Conservation (phyloP, 495 filamentous ascomycete species). For the Xanthoparmelia taractica region DNA sequence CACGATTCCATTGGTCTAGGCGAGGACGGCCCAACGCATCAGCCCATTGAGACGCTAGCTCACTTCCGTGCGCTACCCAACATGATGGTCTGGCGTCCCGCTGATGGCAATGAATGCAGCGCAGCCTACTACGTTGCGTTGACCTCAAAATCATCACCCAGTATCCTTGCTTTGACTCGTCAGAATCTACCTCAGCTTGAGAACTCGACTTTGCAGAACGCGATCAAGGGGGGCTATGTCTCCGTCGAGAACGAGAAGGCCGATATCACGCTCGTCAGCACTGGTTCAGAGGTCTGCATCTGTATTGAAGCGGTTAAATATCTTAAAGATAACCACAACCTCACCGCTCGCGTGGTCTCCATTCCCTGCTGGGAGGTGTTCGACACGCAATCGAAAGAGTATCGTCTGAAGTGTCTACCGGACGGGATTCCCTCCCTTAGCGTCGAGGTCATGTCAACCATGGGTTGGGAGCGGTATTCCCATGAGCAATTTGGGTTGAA, state of each 20-base stretch:
- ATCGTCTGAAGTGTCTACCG: slow-evolving; percentile 82
- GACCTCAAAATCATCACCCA: slow-evolving; percentile 82
- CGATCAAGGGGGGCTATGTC: slow-evolving; percentile 91
- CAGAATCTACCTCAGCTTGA: slow-evolving; percentile 99
- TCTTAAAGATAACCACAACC: slow-evolving; percentile 80
- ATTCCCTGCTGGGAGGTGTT: slow-evolving; percentile 98
- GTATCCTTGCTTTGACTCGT: slow-evolving; percentile 87
- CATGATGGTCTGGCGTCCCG: slow-evolving; percentile 99
- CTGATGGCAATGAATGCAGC: slow-evolving; percentile 96
- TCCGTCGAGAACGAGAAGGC: slow-evolving; percentile 76
- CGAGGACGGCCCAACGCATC: slow-evolving; percentile 97
- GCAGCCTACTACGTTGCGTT: slow-evolving; percentile 96
- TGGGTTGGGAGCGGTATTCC: slow-evolving; percentile 96
- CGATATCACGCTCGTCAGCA: slow-evolving; percentile 83
- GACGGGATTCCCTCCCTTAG: slow-evolving; percentile 91
- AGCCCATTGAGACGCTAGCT: slow-evolving; percentile 98
- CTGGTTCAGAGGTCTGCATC: slow-evolving; percentile 92
- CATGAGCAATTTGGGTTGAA: slow-evolving; percentile 99
- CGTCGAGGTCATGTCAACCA: slow-evolving; percentile 87
- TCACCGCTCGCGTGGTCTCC: slow-evolving; percentile 88
- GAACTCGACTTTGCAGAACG: slow-evolving; percentile 77
- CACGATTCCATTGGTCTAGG: slow-evolving; percentile 99
- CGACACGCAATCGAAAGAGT: slow-evolving; percentile 86
- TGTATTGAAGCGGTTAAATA: slow-evolving; percentile 84
- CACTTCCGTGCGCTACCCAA: slow-evolving; percentile 99